phyloP scores from a whole-genome alignment of 1,284 basidiomycete genomes.

The Sanguinoderma infundibulare region DNA sequence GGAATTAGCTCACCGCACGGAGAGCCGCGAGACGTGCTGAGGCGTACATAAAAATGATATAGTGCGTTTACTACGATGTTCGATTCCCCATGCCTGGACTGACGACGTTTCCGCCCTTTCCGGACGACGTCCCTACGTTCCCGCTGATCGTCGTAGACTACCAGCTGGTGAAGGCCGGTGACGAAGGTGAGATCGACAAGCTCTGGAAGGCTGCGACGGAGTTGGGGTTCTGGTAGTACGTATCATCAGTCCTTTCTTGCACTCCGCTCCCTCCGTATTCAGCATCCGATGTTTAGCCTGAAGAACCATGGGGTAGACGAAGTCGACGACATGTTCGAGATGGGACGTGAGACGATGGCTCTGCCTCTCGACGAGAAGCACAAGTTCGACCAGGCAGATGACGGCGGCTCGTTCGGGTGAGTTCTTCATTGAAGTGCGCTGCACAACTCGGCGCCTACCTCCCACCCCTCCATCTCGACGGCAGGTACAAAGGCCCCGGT shows the following conservation, averaged over 20 bases:
- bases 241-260: constrained; percentile 12
- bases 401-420: constrained; percentile 37
- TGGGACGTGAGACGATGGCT: constrained; percentile 38
- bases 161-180: constrained; percentile 30
- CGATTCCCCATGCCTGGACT: constrained; percentile 21
- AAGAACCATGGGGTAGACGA: constrained; percentile 40
- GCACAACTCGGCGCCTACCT: no score
- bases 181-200: constrained; percentile 32
- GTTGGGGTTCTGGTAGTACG: constrained; percentile 42
- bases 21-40: no score
- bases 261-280: not conserved
- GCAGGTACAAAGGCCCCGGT: constrained; percentile 39
- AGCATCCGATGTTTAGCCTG: constrained; percentile 25
- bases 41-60: not conserved
- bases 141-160: constrained; percentile 43
- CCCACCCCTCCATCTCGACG: no score
- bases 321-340: constrained; percentile 38
- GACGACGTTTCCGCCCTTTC: constrained; percentile 36
- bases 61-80: not conserved
- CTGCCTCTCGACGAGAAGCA: constrained; percentile 39
- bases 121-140: constrained; percentile 38
- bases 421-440: not conserved
- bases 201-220: constrained; percentile 39
- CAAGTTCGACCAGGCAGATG: constrained; percentile 39
- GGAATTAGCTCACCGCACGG: not conserved